Evolutionary conservation across 306 rosid genomes (phyloP), one percentile per base, ranked within the genome.

Genomic region (Corylus avellana): DNA sequence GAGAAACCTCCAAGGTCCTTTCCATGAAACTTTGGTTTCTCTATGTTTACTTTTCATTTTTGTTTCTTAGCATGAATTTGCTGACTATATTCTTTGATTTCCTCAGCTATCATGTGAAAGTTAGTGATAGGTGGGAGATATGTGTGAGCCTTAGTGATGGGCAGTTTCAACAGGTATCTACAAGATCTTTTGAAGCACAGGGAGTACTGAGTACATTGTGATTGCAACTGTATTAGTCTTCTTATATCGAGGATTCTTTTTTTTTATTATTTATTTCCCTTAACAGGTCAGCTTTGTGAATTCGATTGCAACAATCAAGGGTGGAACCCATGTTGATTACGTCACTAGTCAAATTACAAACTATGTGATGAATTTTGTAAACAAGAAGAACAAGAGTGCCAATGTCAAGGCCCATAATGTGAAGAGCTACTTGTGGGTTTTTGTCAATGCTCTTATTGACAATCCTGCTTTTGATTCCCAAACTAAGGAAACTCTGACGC

Each of bases 391-490:
- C 79, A 95, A 95, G 86, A 93, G 87, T 75, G 98, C 98, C 73
- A 95, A 90, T 67, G 89, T 95, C 78, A 95, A 95, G 75, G 97
- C 98, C 18, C 95, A 92, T 81, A 92, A 89, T 29, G 98, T 95
- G 84, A 92, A 92, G 92, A 95, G 83, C 80, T 90, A 95, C 81
- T 78, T 95, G 44, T 95, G 98, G 98, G 94, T 95, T 72, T 95
- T 95, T 73, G 97, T 95, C 91, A 92, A 91, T 80, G 90, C 94
- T 59, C 96, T 95, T 66, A 90, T 95, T 86, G 98, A 95, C 89
- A 95, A 95, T 79, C 98, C 98, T 69, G 92, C 98, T 16, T 95
- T 95, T 62, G 98, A 95, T 84, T 95, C 98, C 56, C 98, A 95
- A 88, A 95, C 98, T 27, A 95, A 95, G 78, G 98, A 95, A 80